phyloP scores from a whole-genome alignment of 306 rosid species.

The Albizia julibrissin region DNA sequence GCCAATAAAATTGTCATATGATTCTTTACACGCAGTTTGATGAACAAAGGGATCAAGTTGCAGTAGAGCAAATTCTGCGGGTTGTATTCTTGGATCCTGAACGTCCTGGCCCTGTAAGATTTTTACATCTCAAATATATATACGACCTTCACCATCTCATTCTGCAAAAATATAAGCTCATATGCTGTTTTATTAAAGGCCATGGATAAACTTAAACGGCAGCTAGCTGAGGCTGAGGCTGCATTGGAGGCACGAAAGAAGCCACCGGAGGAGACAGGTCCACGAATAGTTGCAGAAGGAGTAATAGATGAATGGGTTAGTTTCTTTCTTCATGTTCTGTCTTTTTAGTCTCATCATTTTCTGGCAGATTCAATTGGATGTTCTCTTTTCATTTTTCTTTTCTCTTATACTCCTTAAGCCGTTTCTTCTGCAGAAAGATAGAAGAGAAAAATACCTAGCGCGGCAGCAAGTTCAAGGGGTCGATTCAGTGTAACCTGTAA shows the following conservation, averaged over 20 bases:
- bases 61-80: conserved; percentile 84
- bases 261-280: conserved; percentile 76
- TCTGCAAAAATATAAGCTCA: neutral
- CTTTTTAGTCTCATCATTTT: conserved; percentile 14
- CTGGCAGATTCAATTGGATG: neutral
- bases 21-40: conserved; percentile 65
- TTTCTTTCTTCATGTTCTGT: conserved; percentile 1
- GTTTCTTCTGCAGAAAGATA: conserved; percentile 73
- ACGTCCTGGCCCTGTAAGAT: conserved; percentile 70
- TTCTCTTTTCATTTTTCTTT: conserved; percentile 6
- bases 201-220: conserved; percentile 78
- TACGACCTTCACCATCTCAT: neutral
- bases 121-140: neutral
- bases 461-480: conserved; percentile 87
- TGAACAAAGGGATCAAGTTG: conserved; percentile 88
- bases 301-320: conserved; percentile 98
- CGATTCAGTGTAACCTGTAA: conserved; percentile 64
- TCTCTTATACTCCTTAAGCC: neutral
- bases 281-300: conserved; percentile 79
- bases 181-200: conserved; percentile 51
- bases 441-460: conserved; percentile 93
- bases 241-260: conserved; percentile 76
- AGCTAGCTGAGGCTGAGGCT: conserved; percentile 91
- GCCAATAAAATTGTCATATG: conserved; percentile 24
- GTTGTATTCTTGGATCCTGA: conserved; percentile 88